Evolutionary conservation across 2,329 filamentous ascomycete genomes (phyloP).

Genomic region (Hypoxylon sp.): DNA sequence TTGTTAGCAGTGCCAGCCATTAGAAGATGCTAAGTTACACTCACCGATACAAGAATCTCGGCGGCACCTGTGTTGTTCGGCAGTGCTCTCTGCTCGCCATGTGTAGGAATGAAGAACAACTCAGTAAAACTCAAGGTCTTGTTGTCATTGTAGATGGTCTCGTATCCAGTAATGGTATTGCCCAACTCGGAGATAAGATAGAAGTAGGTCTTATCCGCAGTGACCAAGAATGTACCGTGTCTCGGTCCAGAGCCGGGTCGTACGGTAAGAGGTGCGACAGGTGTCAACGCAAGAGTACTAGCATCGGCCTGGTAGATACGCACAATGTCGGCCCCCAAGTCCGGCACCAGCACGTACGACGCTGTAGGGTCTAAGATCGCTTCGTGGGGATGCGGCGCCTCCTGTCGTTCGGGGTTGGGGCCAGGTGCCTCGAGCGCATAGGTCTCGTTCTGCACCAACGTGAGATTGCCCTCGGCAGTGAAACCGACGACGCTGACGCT

Average conservation of each 20-base stretch:
- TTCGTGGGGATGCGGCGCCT: conserved; percentile 74
- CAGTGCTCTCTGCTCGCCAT: conserved; percentile 60
- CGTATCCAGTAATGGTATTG: conserved; percentile 70
- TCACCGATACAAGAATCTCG: conserved; percentile 72
- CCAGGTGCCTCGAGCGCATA: conserved; percentile 60
- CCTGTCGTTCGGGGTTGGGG: conserved; percentile 64
- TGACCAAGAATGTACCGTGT: conserved; percentile 72
- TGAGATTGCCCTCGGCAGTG: conserved; percentile 52
- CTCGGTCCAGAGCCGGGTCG: conserved; percentile 73
- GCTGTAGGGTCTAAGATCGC: conserved; percentile 76
- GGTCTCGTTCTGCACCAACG: conserved; percentile 56
- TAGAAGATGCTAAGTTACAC: conserved; percentile 49
- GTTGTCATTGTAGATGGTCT: conserved; percentile 65
- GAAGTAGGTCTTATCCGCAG: conserved; percentile 64
- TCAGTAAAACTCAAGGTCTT: conserved; percentile 62
- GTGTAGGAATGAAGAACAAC: conserved; percentile 64
- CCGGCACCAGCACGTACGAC: conserved; percentile 74
- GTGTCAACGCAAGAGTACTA: conserved; percentile 60
- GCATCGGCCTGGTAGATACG: conserved; percentile 69
- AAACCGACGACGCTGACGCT: conserved; percentile 61
- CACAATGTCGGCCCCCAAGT: conserved; percentile 75
- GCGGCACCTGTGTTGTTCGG: conserved; percentile 63
- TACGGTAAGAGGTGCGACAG: conserved; percentile 59
- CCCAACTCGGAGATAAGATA: conserved; percentile 74
- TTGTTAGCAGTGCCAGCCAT: conserved; percentile 25